phyloP scores from a whole-genome alignment of 495 filamentous ascomycete genomes.

The Xylaria intraflava region DNA sequence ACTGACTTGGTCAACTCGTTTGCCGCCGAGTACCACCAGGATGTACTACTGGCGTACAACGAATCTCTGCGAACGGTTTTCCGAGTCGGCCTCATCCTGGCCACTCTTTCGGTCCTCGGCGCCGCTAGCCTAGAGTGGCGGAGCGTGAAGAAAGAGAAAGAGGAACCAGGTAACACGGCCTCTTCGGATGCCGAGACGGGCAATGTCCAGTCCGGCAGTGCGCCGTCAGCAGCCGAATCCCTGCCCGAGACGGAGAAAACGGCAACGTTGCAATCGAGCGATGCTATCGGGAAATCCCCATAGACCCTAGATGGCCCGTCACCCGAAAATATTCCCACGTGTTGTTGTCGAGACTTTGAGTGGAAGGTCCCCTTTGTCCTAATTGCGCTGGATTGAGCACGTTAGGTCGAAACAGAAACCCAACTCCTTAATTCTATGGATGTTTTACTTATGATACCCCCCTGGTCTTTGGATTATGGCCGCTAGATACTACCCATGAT shows the following conservation, averaged over 20 bases:
- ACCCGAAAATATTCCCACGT: too few relatives aligned
- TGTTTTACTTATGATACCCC: too few relatives aligned
- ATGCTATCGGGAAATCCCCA: not conserved
- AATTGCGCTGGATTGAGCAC: too few relatives aligned
- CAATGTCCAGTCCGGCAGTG: slow-evolving; percentile 7
- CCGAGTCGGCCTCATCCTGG: slow-evolving; percentile 56
- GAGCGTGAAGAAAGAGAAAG: slow-evolving; percentile 67
- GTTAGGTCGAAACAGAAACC: too few relatives aligned
- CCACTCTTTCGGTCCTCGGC: slow-evolving; percentile 51
- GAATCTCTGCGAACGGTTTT: slow-evolving; percentile 56
- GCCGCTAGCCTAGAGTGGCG: slow-evolving; percentile 63
- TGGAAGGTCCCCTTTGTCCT: too few relatives aligned
- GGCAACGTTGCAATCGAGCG: not conserved
- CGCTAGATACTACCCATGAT: too few relatives aligned
- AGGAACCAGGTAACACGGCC: not conserved
- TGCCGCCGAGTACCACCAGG: slow-evolving; percentile 32
- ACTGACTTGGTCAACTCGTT: slow-evolving; percentile 55
- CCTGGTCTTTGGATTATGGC: too few relatives aligned
- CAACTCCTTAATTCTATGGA: too few relatives aligned
- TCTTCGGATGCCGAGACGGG: slow-evolving; percentile 9
- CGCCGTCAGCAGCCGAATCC: slow-evolving; percentile 1
- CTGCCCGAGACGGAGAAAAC: not conserved
- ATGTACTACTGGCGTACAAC: slow-evolving; percentile 61
- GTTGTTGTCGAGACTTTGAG: too few relatives aligned
- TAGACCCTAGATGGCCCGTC: not conserved